phyloP scores from a whole-genome alignment of 1,284 basidiomycete species.

The Fomitopsis schrenkii region DNA sequence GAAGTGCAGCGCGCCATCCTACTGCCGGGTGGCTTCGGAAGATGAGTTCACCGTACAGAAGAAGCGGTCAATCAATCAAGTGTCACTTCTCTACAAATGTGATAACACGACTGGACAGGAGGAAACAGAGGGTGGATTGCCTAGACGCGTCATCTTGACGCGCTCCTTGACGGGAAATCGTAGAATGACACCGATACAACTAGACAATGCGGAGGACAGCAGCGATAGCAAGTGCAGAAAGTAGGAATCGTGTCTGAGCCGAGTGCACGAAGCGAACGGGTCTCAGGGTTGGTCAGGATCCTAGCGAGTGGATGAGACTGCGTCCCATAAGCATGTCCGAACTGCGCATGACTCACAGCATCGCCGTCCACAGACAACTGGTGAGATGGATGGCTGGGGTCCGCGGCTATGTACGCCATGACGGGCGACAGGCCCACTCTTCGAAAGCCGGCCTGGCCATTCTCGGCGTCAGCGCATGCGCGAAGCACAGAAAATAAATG shows the following conservation, averaged over 20 bases:
- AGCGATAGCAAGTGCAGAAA: neutral
- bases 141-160: neutral
- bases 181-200: neutral
- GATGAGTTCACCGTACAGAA: neutral
- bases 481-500: neutral
- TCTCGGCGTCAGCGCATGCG: neutral
- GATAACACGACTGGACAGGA: neutral
- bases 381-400: conserved; percentile 3
- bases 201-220: neutral
- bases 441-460: conserved; percentile 2
- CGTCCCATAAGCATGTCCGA: neutral
- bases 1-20: too few species aligned
- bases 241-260: neutral
- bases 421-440: conserved; percentile 3
- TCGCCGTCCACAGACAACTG: neutral
- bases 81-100: neutral
- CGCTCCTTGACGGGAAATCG: neutral
- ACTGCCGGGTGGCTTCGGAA: too few species aligned
- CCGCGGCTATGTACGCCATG: conserved; percentile 2
- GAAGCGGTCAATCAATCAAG: neutral
- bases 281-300: neutral
- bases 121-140: neutral
- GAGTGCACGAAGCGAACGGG: neutral
- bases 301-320: neutral
- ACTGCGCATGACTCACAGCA: neutral